phyloP scores from a whole-genome alignment of 108 stramenopile genomes.

The Cylindrotheca fusiformis region DNA sequence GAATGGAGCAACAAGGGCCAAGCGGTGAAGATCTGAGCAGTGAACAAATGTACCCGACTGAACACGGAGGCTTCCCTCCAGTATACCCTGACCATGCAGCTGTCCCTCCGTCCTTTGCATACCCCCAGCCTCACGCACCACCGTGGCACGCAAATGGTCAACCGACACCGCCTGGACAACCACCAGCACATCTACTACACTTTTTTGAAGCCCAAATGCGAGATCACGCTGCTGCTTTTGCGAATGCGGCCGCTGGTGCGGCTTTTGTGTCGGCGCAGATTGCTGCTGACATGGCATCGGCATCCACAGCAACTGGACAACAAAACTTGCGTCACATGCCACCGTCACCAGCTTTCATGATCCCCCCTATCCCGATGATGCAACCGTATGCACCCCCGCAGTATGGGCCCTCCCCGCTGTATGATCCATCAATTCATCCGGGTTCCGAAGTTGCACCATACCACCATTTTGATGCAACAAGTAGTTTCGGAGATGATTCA shows the following conservation, averaged over 20 bases:
- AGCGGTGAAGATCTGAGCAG: no score
- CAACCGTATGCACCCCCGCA: not conserved
- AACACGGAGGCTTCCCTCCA: no score
- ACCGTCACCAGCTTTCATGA: not conserved
- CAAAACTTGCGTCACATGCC: not conserved
- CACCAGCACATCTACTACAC: conserved; percentile 32
- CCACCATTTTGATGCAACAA: conserved; percentile 4
- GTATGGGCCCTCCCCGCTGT: not conserved
- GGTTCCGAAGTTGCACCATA: not conserved
- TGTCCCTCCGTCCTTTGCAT: not conserved
- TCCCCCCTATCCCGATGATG: not conserved
- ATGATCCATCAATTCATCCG: not conserved
- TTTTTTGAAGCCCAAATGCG: conserved; percentile 79
- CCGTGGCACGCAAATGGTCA: conserved; percentile 3
- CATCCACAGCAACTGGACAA: conserved; percentile 3
- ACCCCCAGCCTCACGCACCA: conserved; percentile 4
- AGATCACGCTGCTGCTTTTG: conserved; percentile 82
- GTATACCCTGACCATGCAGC: no score
- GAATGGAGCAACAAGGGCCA: no score
- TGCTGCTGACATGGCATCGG: conserved; percentile 38
- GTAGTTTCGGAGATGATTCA: not conserved
- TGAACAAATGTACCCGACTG: no score
- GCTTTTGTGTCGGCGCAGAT: conserved; percentile 77
- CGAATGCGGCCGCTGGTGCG: conserved; percentile 80
- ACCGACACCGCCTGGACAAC: not conserved